Evolutionary conservation across 2,329 filamentous ascomycete species (phyloP), one percentile per base, ranked within the genome.

Genomic region (Diaporthe sp.): DNA sequence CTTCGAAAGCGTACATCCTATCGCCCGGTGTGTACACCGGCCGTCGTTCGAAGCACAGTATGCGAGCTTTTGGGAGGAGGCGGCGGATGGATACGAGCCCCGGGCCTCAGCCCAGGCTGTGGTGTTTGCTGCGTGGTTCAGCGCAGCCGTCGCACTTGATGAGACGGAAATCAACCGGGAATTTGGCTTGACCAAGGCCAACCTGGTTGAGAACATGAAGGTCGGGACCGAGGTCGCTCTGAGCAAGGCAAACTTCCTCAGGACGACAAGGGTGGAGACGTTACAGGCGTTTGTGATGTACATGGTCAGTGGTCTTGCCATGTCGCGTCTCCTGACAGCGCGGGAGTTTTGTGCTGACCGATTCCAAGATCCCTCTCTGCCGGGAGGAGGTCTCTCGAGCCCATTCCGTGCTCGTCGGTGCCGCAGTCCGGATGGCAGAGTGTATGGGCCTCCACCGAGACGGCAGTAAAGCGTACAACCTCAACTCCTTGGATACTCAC

Each of bases 231-330:
- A 95, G 83, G 88, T 89, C 37, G 91, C 93, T 4, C 84, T 96
- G 46, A 88, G 89, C 53, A 91, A 91, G 80, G 93, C 94, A 5
- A 92, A 94, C 80, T 94, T 95, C 75, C 83, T 95, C 49, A 87
- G 92, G 49, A 94, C 93, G 0, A 94, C 83, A 49, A 93, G 91
- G 78, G 84, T 94, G n/a, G 92, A 95, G 82, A 94, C 92, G 0
- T 86, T 96, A 79, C 94, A 95, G 81, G 93, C 92, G 1, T 93
- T 95, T 79, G 90, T 95, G 49, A 93, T 95, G 87, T 95, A 95
- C 78, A 86, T 95, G 84, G 92, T 94, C 82, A 83, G 89, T 34
- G 70, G 12, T 12, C 22, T 2, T 49, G 51, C 28, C 61, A 39
- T 59, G 46, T 67, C 53, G 39, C 53, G 39, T 62, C 42, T 59